These are phyloP conservation scores for Paralagenidium karlingii DNA, from an alignment of 352 stramenopile genomes.

Conservation along the genomic window DNA sequence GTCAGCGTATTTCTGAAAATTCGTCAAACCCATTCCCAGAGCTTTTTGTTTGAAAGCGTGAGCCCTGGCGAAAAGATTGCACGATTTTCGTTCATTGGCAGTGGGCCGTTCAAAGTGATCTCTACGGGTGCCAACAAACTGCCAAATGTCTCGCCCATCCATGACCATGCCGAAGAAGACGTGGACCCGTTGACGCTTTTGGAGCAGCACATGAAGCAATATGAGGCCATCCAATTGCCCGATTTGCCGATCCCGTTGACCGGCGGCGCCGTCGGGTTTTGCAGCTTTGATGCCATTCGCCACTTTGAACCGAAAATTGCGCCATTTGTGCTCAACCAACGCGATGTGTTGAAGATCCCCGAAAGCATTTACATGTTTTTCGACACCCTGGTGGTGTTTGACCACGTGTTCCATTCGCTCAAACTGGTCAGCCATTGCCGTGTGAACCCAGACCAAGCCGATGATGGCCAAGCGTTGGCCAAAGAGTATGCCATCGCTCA, in stretches of 20 bases:
- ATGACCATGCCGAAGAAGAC: conserved; percentile 19
- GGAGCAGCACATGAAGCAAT: conserved; percentile 70
- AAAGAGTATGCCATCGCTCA: conserved; percentile 59
- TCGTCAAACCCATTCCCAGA: conserved; percentile 57
- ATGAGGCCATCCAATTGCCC: conserved; percentile 46
- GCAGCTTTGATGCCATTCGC: conserved; percentile 79
- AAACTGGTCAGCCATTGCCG: conserved; percentile 80
- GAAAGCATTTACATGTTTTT: conserved; percentile 89
- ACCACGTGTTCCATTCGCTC: conserved; percentile 84
- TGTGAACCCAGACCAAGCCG: conserved; percentile 37
- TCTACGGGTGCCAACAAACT: conserved; percentile 43
- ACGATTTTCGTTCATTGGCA: conserved; percentile 85
- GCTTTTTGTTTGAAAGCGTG: conserved; percentile 81
- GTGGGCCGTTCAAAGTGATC: conserved; percentile 64
- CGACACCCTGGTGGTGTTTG: conserved; percentile 82
- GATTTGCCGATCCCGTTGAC: conserved; percentile 77
- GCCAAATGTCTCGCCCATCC: too few relatives aligned
- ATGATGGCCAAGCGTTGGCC: conserved; percentile 11
- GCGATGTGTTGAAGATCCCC: conserved; percentile 66
- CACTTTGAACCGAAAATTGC: conserved; percentile 81
- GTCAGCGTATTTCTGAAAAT: conserved; percentile 84
- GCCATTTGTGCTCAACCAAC: conserved; percentile 59
- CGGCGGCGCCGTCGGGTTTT: conserved; percentile 79
- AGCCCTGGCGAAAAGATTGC: conserved; percentile 76
- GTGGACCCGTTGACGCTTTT: conserved; percentile 68